A percentile compares a stretch with the other conserved stretches of the same genome.
These are phyloP conservation scores for Ogataea chonburiensis DNA, from an alignment of 805 yeast genomes.

Conservation along the genomic window DNA sequence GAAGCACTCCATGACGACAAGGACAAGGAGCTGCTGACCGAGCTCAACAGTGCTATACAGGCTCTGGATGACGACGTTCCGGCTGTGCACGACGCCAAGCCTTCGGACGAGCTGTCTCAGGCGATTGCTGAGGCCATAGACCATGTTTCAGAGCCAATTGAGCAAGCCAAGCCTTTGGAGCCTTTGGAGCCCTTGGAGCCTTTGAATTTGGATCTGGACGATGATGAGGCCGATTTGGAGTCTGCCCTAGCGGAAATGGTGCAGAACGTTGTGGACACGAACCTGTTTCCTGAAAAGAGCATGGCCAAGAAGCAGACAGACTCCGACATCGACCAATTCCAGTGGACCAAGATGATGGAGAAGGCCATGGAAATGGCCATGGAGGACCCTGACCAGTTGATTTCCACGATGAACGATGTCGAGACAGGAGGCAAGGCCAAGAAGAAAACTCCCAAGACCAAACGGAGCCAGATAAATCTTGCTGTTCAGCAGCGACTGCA, in stretches of 20 bases:
- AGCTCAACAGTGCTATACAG: constrained; percentile 29
- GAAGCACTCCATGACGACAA: constrained; percentile 16
- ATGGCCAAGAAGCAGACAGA: constrained; percentile 14
- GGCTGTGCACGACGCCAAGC: no score
- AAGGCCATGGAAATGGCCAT: constrained; percentile 77
- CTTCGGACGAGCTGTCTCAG: constrained; percentile 19
- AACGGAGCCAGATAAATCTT: constrained; percentile 22
- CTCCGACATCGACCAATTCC: constrained; percentile 51
- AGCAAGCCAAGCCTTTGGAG: no score
- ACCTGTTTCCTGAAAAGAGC: constrained; percentile 17
- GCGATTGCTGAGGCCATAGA: constrained; percentile 30
- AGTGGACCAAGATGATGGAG: constrained; percentile 69
- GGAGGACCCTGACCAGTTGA: constrained; percentile 50
- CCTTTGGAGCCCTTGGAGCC: constrained; percentile 2
- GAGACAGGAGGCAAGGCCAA: constrained; percentile 2
- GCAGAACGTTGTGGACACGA: constrained; percentile 48
- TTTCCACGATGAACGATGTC: constrained; percentile 36
- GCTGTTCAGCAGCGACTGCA: constrained; percentile 27
- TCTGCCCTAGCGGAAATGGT: constrained; percentile 57
- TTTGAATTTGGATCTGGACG: constrained; percentile 6
- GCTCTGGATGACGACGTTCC: constrained; percentile 20
- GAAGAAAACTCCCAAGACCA: constrained; percentile 5
- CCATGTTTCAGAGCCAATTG: constrained; percentile 10
- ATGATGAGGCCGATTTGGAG: constrained; percentile 41
- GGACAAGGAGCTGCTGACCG: constrained; percentile 22